Evolutionary conservation across 805 yeast genomes (phyloP), one percentile per base, ranked within the genome.

Genomic region (Lachancea kluyveri): DNA sequence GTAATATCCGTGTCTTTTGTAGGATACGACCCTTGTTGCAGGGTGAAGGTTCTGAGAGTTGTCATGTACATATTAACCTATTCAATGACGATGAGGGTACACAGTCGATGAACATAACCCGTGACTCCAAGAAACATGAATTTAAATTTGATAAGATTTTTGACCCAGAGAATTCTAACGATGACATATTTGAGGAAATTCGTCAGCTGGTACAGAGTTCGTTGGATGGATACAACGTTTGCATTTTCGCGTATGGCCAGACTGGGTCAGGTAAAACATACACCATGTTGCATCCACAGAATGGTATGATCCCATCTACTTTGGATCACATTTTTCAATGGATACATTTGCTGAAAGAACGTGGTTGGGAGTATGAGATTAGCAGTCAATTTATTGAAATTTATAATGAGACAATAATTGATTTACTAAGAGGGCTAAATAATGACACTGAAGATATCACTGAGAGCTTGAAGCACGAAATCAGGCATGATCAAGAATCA

Each of bases 171-270:
- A 57, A 70, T 7, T 50, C 70, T 2, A 90, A 90, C 51, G 43
- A 42, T 1, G 79, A 73, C 16, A 71, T 92, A 0, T 92, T 87
- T 57, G 79, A 74, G 18, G 98, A 90, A 48, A 72, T 90, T 1
- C 78, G 92, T 2, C 95, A 87, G 54, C 59, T 90, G 14, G 77
- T 90, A 2, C 95, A 86, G 54, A 85, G 72, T 62, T 77, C 94
- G 1, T 55, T 88, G 9, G 94, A 90, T 57, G 98, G 98, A 0
- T 77, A 68, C 49, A 86, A 86, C 45, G 95, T 87, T 3, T 87
- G 96, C 56, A 84, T 92, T 2, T 86, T 90, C 62, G 95, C 97
- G 0, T 90, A 92, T 54, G 98, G 98, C 1, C 98, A 90, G 57
- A 92, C 98, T 0, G 95, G 92, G 0, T 80, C 96, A 0, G 98